Percentiles rank a stretch among this genome's conserved stretches.
phyloP scores from a whole-genome alignment of 1,284 basidiomycete species.

The Inonotus obliquus region DNA sequence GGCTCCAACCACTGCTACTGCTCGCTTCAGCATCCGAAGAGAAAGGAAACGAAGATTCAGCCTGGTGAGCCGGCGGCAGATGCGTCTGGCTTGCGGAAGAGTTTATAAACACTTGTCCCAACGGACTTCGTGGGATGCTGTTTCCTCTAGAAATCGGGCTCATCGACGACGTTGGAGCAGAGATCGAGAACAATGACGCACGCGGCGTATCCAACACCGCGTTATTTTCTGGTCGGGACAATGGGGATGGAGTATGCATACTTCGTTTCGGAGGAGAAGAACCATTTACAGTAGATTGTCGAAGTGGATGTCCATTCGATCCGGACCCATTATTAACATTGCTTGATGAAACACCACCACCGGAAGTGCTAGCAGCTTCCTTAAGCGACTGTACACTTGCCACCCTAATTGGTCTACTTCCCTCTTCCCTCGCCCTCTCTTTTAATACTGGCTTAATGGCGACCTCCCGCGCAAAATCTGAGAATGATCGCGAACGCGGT shows the following conservation, averaged over 20 bases:
- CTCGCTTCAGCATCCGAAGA: background rate
- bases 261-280: conserved; percentile 21
- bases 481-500: conserved; percentile 71
- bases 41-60: background rate
- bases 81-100: background rate
- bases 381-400: conserved; percentile 15
- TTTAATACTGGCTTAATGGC: conserved; percentile 29
- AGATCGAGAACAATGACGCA: conserved; percentile 9
- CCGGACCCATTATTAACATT: background rate
- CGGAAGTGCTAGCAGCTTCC: background rate
- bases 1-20: background rate
- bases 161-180: too few relatives aligned
- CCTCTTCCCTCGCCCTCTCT: conserved; percentile 36
- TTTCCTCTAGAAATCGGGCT: background rate
- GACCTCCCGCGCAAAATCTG: conserved; percentile 42
- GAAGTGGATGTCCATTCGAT: background rate
- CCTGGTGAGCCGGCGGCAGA: background rate
- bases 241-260: conserved; percentile 43
- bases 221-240: conserved; percentile 43
- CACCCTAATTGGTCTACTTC: conserved; percentile 20
- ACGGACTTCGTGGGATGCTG: background rate
- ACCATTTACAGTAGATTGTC: conserved; percentile 13
- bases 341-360: background rate
- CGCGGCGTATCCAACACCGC: conserved; percentile 6
- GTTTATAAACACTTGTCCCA: conserved; percentile 3